A percentile compares a stretch with the other conserved stretches of the same genome.
Conservation (phyloP, 2,329 filamentous ascomycete genomes). For the Hortaea werneckii region DNA sequence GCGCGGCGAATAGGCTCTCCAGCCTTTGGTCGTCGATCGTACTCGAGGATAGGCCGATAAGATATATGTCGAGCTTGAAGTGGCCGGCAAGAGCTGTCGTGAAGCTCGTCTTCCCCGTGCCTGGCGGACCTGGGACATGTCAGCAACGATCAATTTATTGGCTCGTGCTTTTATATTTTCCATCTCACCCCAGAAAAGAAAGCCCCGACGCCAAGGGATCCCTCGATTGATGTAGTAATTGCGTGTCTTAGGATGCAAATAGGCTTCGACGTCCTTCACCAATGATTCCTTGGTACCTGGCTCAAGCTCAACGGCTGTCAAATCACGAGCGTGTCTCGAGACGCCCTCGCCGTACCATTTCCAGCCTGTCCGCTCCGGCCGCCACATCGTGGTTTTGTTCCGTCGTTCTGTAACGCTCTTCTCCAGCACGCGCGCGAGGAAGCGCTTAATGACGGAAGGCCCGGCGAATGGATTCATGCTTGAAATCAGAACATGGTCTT, state of each 20-base stretch:
- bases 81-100: slow-evolving; percentile 90
- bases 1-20: slow-evolving; percentile 94
- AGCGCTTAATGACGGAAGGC: neutral
- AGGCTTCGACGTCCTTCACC: slow-evolving; percentile 62
- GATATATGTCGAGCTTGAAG: slow-evolving; percentile 92
- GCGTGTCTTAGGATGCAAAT: slow-evolving; percentile 56
- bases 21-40: slow-evolving; percentile 97
- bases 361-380: slow-evolving; percentile 5
- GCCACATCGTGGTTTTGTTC: neutral
- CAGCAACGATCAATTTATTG: too few species aligned
- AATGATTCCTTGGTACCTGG: slow-evolving; percentile 52
- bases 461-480: neutral
- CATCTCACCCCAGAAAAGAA: slow-evolving; percentile 62
- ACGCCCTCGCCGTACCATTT: slow-evolving; percentile 26
- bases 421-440: neutral
- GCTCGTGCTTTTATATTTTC: too few species aligned
- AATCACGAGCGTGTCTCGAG: slow-evolving; percentile 54
- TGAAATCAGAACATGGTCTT: neutral
- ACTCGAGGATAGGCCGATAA: slow-evolving; percentile 88
- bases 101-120: slow-evolving; percentile 88
- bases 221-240: slow-evolving; percentile 72
- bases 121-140: slow-evolving; percentile 54
- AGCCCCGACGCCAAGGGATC: slow-evolving; percentile 77
- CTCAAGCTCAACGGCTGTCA: slow-evolving; percentile 65
- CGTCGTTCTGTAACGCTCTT: neutral